These are phyloP conservation scores for Cetraspora pellucida DNA, from an alignment of 192 early-diverging fungal genomes.

Conservation along the genomic window DNA sequence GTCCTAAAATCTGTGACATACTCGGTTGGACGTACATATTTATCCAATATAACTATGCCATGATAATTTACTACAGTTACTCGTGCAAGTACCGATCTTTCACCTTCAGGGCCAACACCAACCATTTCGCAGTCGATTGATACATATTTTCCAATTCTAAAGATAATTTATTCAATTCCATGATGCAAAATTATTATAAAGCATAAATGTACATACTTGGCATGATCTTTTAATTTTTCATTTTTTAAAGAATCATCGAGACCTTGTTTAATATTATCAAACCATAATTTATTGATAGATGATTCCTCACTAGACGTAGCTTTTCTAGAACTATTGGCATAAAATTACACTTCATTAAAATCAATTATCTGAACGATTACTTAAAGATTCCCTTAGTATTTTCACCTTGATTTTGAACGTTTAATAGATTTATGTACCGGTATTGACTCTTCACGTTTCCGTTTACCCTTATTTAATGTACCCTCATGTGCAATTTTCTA, in stretches of 20 bases:
- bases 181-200: not conserved
- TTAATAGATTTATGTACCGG: not conserved
- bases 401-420: slow-evolving; percentile 6
- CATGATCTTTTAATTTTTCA: not conserved
- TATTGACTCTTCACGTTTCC: not conserved
- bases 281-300: not conserved
- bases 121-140: slow-evolving; percentile 99
- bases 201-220: not conserved
- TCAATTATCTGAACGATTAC: not conserved
- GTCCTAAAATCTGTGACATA: slow-evolving; percentile 93
- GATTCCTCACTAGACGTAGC: not conserved
- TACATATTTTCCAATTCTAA: slow-evolving; percentile 78
- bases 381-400: not conserved
- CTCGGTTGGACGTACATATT: slow-evolving; percentile 82
- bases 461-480: slow-evolving; percentile 1
- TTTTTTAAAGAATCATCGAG: too few species aligned
- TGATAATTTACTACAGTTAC: slow-evolving; percentile 95
- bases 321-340: not conserved
- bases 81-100: slow-evolving; percentile 83
- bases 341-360: not conserved
- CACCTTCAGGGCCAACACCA: slow-evolving; percentile 85
- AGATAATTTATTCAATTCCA: not conserved
- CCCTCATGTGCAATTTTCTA: slow-evolving; percentile 3
- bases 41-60: slow-evolving; percentile 83
- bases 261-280: not conserved